A percentile compares a stretch with the other conserved stretches of the same genome.
Evolutionary conservation across 352 stramenopile genomes (phyloP).

Genomic region (Pythium apleroticum): DNA sequence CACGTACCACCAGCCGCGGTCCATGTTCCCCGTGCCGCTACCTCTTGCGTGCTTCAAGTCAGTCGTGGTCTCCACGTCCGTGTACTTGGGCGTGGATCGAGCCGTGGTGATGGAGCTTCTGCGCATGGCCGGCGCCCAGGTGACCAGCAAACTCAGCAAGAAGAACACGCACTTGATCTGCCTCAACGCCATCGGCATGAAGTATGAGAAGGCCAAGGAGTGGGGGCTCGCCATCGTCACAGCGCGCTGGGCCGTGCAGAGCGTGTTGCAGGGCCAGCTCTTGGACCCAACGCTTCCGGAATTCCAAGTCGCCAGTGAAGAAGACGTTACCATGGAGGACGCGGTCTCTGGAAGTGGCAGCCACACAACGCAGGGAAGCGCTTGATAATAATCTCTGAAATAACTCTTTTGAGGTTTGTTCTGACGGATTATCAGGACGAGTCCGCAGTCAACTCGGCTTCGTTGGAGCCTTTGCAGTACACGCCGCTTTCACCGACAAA

Average conservation of each 20-base stretch:
- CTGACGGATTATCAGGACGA: too few relatives aligned
- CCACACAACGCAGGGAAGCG: constrained; percentile 4
- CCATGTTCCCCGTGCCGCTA: constrained; percentile 45
- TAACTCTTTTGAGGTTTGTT: too few relatives aligned
- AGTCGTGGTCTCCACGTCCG: constrained; percentile 53
- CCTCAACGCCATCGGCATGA: constrained; percentile 48
- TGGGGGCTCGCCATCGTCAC: constrained; percentile 55
- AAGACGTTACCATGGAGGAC: constrained; percentile 8
- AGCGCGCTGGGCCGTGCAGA: constrained; percentile 69
- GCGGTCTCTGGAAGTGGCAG: constrained; percentile 3
- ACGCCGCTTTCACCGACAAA: neutral
- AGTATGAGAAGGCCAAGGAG: constrained; percentile 58
- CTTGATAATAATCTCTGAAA: neutral
- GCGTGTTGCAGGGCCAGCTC: constrained; percentile 44
- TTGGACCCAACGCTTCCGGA: constrained; percentile 28
- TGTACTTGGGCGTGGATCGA: constrained; percentile 63
- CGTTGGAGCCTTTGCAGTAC: too few relatives aligned
- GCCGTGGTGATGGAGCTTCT: constrained; percentile 62
- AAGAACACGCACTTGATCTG: constrained; percentile 74
- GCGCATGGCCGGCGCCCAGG: constrained; percentile 47
- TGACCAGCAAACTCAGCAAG: constrained; percentile 50
- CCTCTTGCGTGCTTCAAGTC: constrained; percentile 51
- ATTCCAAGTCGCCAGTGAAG: constrained; percentile 28
- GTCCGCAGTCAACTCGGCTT: too few relatives aligned
- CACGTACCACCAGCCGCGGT: constrained; percentile 38